Evolutionary conservation across 805 yeast genomes (phyloP).

Genomic region (Diddensiella caesifluorescens): DNA sequence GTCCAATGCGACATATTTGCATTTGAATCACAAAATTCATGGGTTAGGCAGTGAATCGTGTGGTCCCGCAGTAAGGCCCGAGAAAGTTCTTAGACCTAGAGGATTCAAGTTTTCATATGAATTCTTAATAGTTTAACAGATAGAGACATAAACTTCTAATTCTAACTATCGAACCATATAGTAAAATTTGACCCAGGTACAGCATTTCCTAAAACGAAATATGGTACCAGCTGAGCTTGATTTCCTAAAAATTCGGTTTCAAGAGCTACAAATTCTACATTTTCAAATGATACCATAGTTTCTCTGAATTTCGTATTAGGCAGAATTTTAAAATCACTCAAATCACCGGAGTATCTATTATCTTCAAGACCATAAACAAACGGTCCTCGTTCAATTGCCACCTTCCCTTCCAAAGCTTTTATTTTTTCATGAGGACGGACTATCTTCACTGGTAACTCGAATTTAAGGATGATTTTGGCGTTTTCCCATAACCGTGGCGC

Average conservation of each 20-base stretch:
- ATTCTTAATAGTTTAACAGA: no score
- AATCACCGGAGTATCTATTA: not conserved
- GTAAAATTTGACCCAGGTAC: conserved; percentile 1
- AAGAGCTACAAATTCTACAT: not conserved
- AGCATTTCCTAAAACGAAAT: conserved; percentile 3
- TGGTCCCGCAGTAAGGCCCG: not conserved
- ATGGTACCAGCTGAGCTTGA: not conserved
- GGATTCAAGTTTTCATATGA: not conserved
- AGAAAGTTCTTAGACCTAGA: not conserved
- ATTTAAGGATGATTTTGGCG: not conserved
- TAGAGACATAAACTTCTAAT: no score
- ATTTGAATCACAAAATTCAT: not conserved
- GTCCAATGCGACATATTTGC: not conserved
- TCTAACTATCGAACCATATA: no score
- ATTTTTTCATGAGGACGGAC: not conserved
- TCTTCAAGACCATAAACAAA: conserved; percentile 7
- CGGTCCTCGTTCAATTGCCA: conserved; percentile 4
- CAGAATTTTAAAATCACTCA: not conserved
- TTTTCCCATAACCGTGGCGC: not conserved
- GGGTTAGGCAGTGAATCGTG: not conserved
- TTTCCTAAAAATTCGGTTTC: not conserved
- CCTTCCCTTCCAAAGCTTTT: not conserved
- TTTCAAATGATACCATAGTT: not conserved
- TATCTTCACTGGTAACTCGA: not conserved
- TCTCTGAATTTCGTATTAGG: not conserved